A percentile compares a stretch with the other conserved stretches of the same genome.
phyloP scores from a whole-genome alignment of 164 flowering plant genomes.

The Macadamia integrifolia region DNA sequence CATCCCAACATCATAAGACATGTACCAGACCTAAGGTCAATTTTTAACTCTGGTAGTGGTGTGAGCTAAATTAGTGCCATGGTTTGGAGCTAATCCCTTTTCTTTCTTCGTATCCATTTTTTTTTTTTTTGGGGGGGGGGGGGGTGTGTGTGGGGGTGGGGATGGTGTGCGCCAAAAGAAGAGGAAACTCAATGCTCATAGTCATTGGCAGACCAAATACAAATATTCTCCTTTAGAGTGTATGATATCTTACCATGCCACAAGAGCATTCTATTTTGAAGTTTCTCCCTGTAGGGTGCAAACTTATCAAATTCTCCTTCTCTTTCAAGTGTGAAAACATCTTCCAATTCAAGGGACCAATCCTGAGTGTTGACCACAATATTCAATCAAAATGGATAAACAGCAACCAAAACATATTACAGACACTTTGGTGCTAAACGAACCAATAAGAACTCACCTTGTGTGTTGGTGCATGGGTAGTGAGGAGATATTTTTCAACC shows the following conservation, averaged over 20 bases:
- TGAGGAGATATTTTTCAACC: conserved; percentile 78
- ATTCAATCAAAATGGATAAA: neutral
- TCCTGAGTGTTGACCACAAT: conserved; percentile 38
- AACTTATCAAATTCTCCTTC: conserved; percentile 81
- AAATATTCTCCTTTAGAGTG: neutral
- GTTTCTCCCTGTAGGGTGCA: conserved; percentile 59
- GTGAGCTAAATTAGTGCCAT: no score
- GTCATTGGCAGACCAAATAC: no score
- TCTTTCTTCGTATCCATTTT: no score
- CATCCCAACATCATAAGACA: no score
- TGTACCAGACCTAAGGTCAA: no score
- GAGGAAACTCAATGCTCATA: no score
- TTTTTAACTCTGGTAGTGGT: no score
- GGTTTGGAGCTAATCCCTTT: no score
- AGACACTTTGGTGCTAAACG: neutral
- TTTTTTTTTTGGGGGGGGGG: no score
- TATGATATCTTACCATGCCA: conserved; percentile 78
- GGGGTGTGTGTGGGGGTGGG: no score
- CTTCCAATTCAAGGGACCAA: conserved; percentile 93
- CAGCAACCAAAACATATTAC: neutral
- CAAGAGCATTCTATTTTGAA: conserved; percentile 87
- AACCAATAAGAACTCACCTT: conserved; percentile 41
- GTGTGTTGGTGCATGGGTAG: conserved; percentile 95
- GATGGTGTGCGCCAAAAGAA: no score
- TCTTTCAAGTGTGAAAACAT: conserved; percentile 86